Base-by-base conservation (phyloP, 2,329 filamentous ascomycete genomes). In the Sporothrix mexicana region DNA sequence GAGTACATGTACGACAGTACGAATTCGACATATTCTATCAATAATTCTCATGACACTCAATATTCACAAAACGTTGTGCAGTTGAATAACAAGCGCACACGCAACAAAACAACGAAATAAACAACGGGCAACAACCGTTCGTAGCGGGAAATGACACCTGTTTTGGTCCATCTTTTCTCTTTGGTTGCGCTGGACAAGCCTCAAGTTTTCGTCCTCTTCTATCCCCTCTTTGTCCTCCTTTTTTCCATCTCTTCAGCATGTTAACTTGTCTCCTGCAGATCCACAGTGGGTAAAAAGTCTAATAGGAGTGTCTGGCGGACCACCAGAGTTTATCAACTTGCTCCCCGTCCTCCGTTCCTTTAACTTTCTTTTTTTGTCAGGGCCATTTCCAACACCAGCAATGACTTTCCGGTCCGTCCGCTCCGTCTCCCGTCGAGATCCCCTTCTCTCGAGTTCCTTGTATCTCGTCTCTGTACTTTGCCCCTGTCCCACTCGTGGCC, bases 401-500 rank as follows among this genome's bases (percentile, higher is more conserved):
- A 51, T 12, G 15, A 51, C 45, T 36, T 47, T 66, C 41, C 43
- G 45, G 64, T 51, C 45, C 64, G 64, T 45, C 64, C 47, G 64
- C 64, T 23, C 45, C 25, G 47, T 41, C n/a, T 67, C 45, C 61
- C 61, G 61, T 45, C 41, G 30, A 23, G 9, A 23, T 3, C 20
- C 20, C 9, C 2, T 8, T 23, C 17, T 17, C 17, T 53, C 15
- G 49, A 53, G 49, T 20, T 8, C 17, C 49, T 20, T 20, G 17
- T 53, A 17, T 47, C 12, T 47, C 30, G 30, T 47, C 45, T 2
- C 8, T 67, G 43, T 25, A 36, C 30, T 36, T 36, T 36, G 30
- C 25, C 64, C 45, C 17, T 51, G 64, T 49, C 23, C 64, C 45
- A 23, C 23, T 17, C 23, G 47, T 51, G 64, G 64, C 23, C 64